These are phyloP conservation scores for Pleurotus eryngii DNA, from an alignment of 768 basidiomycete species.

Conservation along the genomic window DNA sequence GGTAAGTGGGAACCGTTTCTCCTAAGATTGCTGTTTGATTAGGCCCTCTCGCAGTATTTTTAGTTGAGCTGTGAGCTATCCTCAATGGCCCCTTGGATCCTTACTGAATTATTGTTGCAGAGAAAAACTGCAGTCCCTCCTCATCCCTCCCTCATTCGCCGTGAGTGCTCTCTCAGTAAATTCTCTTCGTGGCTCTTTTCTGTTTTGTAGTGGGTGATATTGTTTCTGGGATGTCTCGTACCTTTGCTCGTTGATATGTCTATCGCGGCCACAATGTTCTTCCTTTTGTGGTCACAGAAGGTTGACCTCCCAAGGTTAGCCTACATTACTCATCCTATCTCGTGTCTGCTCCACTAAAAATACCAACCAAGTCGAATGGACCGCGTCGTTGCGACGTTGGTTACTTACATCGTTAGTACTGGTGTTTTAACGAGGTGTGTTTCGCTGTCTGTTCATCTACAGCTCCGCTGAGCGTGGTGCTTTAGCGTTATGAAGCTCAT, in stretches of 20 bases:
- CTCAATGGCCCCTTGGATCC: too few species aligned
- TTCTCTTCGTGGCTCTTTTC: not conserved
- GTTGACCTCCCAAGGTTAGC: not conserved
- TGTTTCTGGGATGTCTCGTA: not conserved
- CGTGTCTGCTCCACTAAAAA: not conserved
- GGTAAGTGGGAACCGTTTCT: not conserved
- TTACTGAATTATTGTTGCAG: not conserved
- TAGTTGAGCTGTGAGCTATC: not conserved
- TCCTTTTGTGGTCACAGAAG: conserved; percentile 3
- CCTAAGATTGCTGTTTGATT: too few species aligned
- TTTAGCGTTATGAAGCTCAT: conserved; percentile 1
- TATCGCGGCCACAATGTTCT: conserved; percentile 7
- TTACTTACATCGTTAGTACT: conserved; percentile 8
- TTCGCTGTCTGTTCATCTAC: not conserved
- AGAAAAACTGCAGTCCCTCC: conserved; percentile 1
- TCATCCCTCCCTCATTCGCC: conserved; percentile 6
- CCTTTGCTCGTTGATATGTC: conserved; percentile 1
- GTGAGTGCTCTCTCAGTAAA: not conserved
- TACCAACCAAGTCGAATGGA: not conserved
- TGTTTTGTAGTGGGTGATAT: conserved; percentile 6
- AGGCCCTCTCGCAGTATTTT: not conserved
- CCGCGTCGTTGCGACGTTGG: not conserved
- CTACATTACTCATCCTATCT: not conserved
- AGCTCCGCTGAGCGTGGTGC: not conserved
- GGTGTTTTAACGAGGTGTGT: conserved; percentile 7